Conservation (phyloP, 2,329 filamentous ascomycete genomes). For the Pseudogymnoascus sp. region DNA sequence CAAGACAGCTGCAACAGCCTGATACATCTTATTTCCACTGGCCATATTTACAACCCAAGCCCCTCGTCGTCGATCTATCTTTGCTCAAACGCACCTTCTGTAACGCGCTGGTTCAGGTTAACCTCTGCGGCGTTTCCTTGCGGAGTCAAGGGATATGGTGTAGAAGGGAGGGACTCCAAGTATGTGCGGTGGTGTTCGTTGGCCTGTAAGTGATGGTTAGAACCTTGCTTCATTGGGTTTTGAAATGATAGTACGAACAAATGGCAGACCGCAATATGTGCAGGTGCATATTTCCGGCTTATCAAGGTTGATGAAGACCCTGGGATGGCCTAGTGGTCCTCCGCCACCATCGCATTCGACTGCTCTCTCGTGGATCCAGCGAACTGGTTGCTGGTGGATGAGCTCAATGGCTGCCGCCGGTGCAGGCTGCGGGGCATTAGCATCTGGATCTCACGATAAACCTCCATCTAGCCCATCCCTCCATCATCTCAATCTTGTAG, state of each 20-base stretch:
- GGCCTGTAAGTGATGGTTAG: conserved; percentile 47
- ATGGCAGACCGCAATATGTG: conserved; percentile 89
- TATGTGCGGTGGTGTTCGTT: conserved; percentile 80
- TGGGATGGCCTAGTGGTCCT: conserved; percentile 80
- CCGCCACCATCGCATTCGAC: conserved; percentile 90
- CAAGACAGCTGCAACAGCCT: not conserved
- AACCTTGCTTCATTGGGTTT: not conserved
- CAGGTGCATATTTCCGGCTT: conserved; percentile 89
- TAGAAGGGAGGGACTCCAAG: conserved; percentile 71
- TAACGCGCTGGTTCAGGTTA: conserved; percentile 47
- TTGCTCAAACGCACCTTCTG: conserved; percentile 50
- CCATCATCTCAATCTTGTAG: not conserved
- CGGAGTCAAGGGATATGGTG: conserved; percentile 71
- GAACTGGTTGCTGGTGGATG: conserved; percentile 90
- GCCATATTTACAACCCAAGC: conserved; percentile 1
- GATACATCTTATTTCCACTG: conserved; percentile 1
- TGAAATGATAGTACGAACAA: conserved; percentile 48
- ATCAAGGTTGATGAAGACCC: conserved; percentile 95
- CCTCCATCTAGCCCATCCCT: not conserved
- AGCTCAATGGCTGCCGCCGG: conserved; percentile 86
- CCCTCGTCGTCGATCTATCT: conserved; percentile 35
- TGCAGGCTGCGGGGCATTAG: conserved; percentile 56
- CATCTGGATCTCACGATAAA: conserved; percentile 12
- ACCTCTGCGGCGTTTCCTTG: conserved; percentile 50
- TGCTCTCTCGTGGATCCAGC: conserved; percentile 74